Base-by-base conservation (phyloP, 2,329 filamentous ascomycete genomes). In the Claviceps lovelessii region DNA sequence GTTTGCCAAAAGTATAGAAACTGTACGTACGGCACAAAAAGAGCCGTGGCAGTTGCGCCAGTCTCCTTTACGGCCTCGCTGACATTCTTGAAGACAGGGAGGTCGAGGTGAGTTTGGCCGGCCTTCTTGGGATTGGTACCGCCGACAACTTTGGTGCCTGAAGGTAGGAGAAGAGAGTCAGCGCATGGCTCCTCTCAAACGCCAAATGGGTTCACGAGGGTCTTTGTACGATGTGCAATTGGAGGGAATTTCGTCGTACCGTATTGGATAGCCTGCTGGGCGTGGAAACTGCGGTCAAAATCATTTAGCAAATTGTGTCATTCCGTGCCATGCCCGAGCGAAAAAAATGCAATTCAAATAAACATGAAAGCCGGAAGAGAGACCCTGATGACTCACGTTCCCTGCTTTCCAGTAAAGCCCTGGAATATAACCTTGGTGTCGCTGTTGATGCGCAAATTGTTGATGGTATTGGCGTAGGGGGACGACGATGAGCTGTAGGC, bases 41-140 rank as follows among this genome's bases (percentile, higher is more conserved):
- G 89, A 63, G 89, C 90, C 53, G 89, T 94, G 61, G 93, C 91
- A 61, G 81, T 90, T 61, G 93, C 91, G 67, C 89, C 88, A 52
- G 89, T 94, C 74, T 90, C 76, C 79, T 90, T 93, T 61, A 95
- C 83, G 60, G 88, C 93, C 54, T 98, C 90, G 63, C 76, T 74
- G 63, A 98, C 93, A 65, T 81, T 91, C 66, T 83, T 87, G 74
- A 97, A 98, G 67, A 98, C 93, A 57, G 93, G 93, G 63, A 86
- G 86, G 69, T 84, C 89, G 59, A 98, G 83, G 74, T 98, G 93
- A 69, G 83, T 85, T 66, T 81, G 75, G 68, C 93, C 93, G 62
- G 93, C 93, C 79, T 98, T 98, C 81, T 95, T 97, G 70, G 93
- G 93, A 78, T 97, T 97, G 68, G 91, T 97, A 69, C 93, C 93